Evolutionary conservation across 2,329 filamentous ascomycete genomes (phyloP).

Genomic region (Arthrinium puccinioides): DNA sequence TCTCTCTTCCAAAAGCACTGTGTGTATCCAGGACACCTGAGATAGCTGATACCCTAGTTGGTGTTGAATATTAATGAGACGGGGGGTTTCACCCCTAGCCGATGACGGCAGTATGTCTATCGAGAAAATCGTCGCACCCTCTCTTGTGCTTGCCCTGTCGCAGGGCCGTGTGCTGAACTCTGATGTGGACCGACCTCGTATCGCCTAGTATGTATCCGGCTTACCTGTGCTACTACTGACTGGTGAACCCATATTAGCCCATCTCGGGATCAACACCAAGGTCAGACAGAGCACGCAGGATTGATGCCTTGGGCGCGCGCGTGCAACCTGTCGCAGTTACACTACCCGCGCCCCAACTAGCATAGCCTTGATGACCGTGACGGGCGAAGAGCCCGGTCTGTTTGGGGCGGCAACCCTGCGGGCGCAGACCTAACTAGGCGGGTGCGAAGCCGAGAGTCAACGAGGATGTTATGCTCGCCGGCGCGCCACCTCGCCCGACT

Average conservation of each 20-base stretch:
- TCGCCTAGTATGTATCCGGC: no score
- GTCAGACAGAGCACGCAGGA: no score
- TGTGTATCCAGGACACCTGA: neutral
- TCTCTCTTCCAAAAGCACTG: neutral
- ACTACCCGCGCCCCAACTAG: conserved; percentile 32
- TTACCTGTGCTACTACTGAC: no score
- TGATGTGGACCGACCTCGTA: no score
- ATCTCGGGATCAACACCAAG: no score
- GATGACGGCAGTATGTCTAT: no score
- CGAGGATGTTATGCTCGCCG: conserved; percentile 48
- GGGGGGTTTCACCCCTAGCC: conserved; percentile 19
- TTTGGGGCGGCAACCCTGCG: conserved; percentile 43
- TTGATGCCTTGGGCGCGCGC: conserved; percentile 49
- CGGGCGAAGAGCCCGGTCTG: conserved; percentile 50
- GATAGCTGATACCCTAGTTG: conserved; percentile 2
- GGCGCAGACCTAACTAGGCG: conserved; percentile 44
- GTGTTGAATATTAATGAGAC: neutral
- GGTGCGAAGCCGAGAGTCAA: conserved; percentile 37
- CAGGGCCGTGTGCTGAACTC: no score
- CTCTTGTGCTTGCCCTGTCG: no score
- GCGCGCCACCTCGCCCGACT: conserved; percentile 47
- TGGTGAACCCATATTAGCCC: no score
- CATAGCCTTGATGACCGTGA: conserved; percentile 48
- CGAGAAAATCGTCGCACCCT: no score
- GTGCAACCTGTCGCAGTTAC: conserved; percentile 38